Evolutionary conservation across 2,329 filamentous ascomycete genomes (phyloP).

Genomic region (Fusarium sp.): DNA sequence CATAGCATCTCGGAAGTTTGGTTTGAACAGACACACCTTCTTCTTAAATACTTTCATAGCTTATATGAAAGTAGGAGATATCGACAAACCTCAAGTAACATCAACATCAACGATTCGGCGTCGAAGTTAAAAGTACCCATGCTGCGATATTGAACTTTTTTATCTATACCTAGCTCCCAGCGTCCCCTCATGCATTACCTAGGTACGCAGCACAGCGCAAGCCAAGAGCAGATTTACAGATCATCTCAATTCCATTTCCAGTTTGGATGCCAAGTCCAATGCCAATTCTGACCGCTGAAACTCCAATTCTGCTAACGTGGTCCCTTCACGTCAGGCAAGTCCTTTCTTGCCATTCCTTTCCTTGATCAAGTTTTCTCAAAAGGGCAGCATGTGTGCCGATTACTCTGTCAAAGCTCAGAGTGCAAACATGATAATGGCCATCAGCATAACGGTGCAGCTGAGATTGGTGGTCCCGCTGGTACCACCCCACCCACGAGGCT

Average conservation of each 20-base stretch:
- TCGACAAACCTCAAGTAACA: not conserved
- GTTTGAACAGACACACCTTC: not conserved
- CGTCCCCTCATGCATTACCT: constrained; percentile 42
- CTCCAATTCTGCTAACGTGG: constrained; percentile 30
- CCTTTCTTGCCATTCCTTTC: not conserved
- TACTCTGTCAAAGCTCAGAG: constrained; percentile 41
- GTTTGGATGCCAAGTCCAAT: constrained; percentile 39
- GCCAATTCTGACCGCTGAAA: constrained; percentile 23
- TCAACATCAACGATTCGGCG: not conserved
- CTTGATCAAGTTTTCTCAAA: not conserved
- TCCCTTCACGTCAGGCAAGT: constrained; percentile 13
- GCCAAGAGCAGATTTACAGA: constrained; percentile 40
- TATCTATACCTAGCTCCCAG: constrained; percentile 36
- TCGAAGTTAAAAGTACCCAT: not conserved
- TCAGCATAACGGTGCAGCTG: constrained; percentile 52
- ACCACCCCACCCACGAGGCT: constrained; percentile 47
- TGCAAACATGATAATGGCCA: constrained; percentile 50
- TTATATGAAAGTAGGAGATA: not conserved
- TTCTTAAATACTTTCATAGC: not conserved
- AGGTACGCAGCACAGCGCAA: constrained; percentile 38
- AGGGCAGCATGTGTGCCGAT: not conserved
- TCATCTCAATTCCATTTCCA: constrained; percentile 40
- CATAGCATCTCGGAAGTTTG: not conserved
- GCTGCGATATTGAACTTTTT: constrained; percentile 29
- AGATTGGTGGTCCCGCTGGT: constrained; percentile 50